Evolutionary conservation across 225 moss, liverwort and hornwort genomes (phyloP), one percentile per base, ranked within the genome.

Genomic region (Sphagnum tenellum): DNA sequence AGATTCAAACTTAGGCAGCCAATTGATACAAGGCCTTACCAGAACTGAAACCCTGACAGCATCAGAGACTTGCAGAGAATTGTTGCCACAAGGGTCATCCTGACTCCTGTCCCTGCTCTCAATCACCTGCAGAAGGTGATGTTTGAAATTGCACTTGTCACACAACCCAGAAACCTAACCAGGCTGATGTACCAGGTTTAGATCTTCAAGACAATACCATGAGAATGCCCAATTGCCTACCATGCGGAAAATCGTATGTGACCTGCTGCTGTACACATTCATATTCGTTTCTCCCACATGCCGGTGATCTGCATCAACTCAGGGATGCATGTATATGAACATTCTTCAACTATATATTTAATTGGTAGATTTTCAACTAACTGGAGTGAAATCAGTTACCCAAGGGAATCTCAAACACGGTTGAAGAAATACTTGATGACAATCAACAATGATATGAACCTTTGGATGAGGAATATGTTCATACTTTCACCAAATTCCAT

Each of bases 221-320:
- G 29, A 29, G 29, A 29, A 29, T 3, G 49, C 12, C 49, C 11
- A 45, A 9, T 62, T 57, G 6, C 79, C 44, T 83, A 92, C 95
- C 95, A 96, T 96, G 12, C 87, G 89, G 63, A 96, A 92, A 66
- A 96, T 96, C 57, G 95, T 86, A 70, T 96, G 95, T 45, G 95
- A 96, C 69, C 95, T 88, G 80, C 95, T 96, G 76, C 92, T 92
- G 71, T 86, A 89, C 62, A 82, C 71, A 63, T 96, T 96, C 95
- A 96, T 96, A 61, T 96, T 96, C 63, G 95, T 96, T 79, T 96
- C 92, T 46, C 95, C 95, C 53, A 88, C 88, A 70, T 89, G 95
- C 64, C 95, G 95, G 77, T 92, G 70, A 49, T 72, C 83, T 84
- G 80, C 80, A 72, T 8, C 53, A 64, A 3, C 64, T 5, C 8